Evolutionary conservation across 208 protist genomes (phyloP).

Genomic region (Leishmania tropica): DNA sequence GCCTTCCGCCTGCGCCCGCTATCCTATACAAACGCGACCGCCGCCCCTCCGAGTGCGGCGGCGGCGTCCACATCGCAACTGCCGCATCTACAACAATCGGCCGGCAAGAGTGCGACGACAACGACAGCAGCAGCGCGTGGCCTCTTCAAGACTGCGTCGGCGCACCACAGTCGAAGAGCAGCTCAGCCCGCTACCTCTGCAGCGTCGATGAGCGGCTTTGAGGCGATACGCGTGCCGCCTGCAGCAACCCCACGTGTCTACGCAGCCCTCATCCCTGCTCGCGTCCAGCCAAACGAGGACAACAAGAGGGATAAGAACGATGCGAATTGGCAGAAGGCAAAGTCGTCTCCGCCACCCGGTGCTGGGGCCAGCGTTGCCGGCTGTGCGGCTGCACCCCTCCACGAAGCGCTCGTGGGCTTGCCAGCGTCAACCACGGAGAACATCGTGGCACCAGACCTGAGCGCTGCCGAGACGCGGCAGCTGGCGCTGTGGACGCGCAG

Average conservation of each 20-base stretch:
- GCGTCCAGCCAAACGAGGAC: neutral
- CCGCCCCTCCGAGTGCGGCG: neutral
- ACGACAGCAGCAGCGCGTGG: neutral
- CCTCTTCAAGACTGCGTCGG: neutral
- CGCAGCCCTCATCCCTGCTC: constrained; percentile 11
- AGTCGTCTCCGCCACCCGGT: neutral
- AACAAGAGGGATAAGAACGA: neutral
- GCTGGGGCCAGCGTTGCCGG: neutral
- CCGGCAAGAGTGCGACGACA: neutral
- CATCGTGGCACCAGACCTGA: constrained; percentile 16
- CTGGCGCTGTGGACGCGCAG: constrained; percentile 23
- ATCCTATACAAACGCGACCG: neutral
- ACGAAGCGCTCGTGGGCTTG: neutral
- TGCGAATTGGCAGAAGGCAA: neutral
- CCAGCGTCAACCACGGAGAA: neutral
- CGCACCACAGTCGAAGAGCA: neutral
- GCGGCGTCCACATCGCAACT: neutral
- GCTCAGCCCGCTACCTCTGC: neutral
- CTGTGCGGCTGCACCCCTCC: neutral
- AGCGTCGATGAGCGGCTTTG: neutral
- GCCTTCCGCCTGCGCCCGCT: constrained; percentile 16
- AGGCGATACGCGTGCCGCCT: constrained; percentile 8
- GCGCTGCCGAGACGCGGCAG: constrained; percentile 10
- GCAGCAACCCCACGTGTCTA: constrained; percentile 17
- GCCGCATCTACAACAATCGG: neutral